A percentile compares a stretch with the other conserved stretches of the same genome.
These are phyloP conservation scores for Alternaria atra DNA, from an alignment of 2,329 filamentous ascomycete genomes.

Conservation along the genomic window DNA sequence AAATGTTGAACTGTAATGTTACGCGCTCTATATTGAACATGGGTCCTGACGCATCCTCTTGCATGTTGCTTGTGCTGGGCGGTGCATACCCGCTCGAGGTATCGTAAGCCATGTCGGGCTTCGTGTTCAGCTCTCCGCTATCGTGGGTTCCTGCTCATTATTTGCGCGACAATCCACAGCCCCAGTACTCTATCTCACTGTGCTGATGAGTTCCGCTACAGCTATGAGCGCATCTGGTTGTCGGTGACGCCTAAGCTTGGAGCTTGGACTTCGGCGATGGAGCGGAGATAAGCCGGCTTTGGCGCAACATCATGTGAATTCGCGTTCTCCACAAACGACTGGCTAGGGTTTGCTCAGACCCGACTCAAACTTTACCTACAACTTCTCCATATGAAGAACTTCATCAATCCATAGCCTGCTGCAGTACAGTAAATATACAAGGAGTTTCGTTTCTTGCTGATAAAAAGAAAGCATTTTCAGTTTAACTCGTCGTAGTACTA, in stretches of 20 bases:
- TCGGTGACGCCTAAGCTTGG: constrained; percentile 13
- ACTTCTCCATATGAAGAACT: not conserved
- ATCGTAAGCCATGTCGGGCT: constrained; percentile 71
- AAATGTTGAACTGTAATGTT: constrained; percentile 91
- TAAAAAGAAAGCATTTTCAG: no score
- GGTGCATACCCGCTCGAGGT: constrained; percentile 76
- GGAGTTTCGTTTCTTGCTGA: no score
- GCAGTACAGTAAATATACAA: no score
- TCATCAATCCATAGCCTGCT: not conserved
- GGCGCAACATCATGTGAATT: constrained; percentile 7
- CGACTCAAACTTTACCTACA: no score
- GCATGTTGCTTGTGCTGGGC: constrained; percentile 69
- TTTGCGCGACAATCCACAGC: constrained; percentile 18
- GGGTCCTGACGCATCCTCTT: constrained; percentile 71
- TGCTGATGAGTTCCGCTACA: constrained; percentile 9
- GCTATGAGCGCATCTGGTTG: constrained; percentile 9
- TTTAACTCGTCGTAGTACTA: no score
- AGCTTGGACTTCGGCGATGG: constrained; percentile 18
- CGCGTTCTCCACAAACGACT: constrained; percentile 1
- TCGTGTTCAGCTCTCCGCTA: constrained; percentile 20
- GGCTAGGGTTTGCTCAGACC: not conserved
- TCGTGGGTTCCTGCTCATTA: constrained; percentile 23
- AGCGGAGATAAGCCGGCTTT: constrained; percentile 17
- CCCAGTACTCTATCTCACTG: constrained; percentile 2
- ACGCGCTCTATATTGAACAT: constrained; percentile 96